These are phyloP conservation scores for Phlyctochytrium bullatum DNA, from an alignment of 192 early-diverging fungal species.

Conservation along the genomic window DNA sequence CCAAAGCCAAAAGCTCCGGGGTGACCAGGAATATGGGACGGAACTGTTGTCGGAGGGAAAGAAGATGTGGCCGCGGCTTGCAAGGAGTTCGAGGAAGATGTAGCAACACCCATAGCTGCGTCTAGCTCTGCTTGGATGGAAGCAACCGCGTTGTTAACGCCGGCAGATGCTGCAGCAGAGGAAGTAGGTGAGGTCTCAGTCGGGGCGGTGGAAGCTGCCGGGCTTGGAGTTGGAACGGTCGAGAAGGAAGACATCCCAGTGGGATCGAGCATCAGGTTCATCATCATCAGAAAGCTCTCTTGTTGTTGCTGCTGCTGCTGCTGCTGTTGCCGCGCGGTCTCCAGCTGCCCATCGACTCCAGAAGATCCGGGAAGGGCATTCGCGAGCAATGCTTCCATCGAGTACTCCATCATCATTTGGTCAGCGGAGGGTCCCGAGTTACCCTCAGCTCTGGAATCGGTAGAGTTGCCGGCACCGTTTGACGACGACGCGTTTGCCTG, in stretches of 20 bases:
- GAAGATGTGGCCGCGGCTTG: background rate
- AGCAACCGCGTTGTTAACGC: too few relatives aligned
- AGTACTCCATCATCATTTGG: background rate
- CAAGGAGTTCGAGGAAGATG: background rate
- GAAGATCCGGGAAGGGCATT: background rate
- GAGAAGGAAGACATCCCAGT: background rate
- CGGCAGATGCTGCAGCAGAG: too few relatives aligned
- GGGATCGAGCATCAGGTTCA: slow-evolving; percentile 1
- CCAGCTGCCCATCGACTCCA: background rate
- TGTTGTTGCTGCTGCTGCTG: background rate
- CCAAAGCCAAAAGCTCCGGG: too few relatives aligned
- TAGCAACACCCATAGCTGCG: background rate
- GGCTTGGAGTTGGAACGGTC: background rate
- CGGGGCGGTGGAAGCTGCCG: background rate
- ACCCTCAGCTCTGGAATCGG: background rate
- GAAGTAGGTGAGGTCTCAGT: too few relatives aligned
- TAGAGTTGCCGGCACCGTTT: too few relatives aligned
- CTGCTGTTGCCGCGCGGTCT: background rate
- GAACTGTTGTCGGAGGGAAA: too few relatives aligned
- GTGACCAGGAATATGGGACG: too few relatives aligned
- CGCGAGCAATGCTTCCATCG: too few relatives aligned
- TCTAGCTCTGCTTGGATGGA: background rate
- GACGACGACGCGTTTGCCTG: too few relatives aligned
- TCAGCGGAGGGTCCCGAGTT: too few relatives aligned
- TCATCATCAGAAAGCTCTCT: background rate